Conservation (phyloP, 1,139 yeast genomes). For the Zhuliangozyma parablackwelliae region DNA sequence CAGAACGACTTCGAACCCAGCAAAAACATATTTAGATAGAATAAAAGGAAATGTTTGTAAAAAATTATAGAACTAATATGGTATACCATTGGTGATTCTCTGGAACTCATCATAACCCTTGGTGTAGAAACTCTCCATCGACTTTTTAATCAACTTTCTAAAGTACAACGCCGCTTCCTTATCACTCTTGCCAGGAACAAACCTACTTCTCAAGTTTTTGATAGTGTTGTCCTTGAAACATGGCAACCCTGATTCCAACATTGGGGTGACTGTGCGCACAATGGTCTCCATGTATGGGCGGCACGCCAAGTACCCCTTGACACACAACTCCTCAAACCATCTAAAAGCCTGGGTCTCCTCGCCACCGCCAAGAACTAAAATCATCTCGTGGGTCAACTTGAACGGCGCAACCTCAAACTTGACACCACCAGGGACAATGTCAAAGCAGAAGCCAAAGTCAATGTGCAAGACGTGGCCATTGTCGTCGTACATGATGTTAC, state of each 20-base stretch:
- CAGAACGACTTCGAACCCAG: too few species aligned
- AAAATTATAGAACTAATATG: slow-evolving; percentile 68
- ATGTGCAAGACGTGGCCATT: slow-evolving; percentile 93
- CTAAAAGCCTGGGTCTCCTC: slow-evolving; percentile 79
- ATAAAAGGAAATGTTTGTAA: too few species aligned
- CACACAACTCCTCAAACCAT: slow-evolving; percentile 94
- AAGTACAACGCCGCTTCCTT: slow-evolving; percentile 80
- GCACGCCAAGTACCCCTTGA: slow-evolving; percentile 85
- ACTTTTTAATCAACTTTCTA: slow-evolving; percentile 70
- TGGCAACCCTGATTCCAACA: slow-evolving; percentile 94
- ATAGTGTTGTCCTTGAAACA: slow-evolving; percentile 88
- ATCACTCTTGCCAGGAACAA: slow-evolving; percentile 77
- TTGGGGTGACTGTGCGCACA: slow-evolving; percentile 80
- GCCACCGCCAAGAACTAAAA: slow-evolving; percentile 88
- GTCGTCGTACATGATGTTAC: slow-evolving; percentile 96
- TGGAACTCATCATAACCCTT: slow-evolving; percentile 98
- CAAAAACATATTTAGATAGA: too few species aligned
- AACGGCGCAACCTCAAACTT: slow-evolving; percentile 97
- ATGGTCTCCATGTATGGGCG: slow-evolving; percentile 88
- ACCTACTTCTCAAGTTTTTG: slow-evolving; percentile 68
- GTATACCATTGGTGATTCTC: slow-evolving; percentile 91
- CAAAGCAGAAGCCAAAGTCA: slow-evolving; percentile 98
- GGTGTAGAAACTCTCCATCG: slow-evolving; percentile 84
- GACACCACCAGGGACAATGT: slow-evolving; percentile 98
- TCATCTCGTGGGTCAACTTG: slow-evolving; percentile 95